Conservation (phyloP, 257 asterid genomes). For the Echites panduratus region DNA sequence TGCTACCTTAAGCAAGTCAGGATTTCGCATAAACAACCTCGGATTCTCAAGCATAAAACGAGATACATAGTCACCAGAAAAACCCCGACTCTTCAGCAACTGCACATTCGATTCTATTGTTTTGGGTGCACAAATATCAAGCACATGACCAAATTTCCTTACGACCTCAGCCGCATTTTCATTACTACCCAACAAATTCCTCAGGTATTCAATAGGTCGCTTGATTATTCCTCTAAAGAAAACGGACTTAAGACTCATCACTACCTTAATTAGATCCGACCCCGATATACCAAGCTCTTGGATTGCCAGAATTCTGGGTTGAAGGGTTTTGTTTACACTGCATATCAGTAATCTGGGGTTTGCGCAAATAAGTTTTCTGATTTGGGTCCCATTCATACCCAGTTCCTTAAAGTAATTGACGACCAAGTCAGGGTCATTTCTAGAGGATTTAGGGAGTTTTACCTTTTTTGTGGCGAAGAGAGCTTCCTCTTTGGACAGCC, state of each 20-base stretch:
- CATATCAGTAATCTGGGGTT: conserved; percentile 11
- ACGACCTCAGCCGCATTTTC: conserved; percentile 9
- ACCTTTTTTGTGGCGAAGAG: conserved; percentile 10
- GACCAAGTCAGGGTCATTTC: conserved; percentile 16
- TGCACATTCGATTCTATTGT: conserved; percentile 1
- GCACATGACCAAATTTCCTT: conserved; percentile 9
- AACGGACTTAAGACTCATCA: conserved; percentile 3
- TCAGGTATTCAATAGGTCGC: conserved; percentile 16
- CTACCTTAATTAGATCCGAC: conserved; percentile 6
- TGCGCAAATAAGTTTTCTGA: conserved; percentile 7
- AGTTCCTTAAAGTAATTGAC: conserved; percentile 16
- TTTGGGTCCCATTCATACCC: conserved; percentile 22
- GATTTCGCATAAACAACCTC: neutral
- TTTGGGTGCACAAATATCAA: neutral
- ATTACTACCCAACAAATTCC: conserved; percentile 14
- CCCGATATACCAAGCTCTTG: conserved; percentile 21
- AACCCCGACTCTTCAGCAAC: conserved; percentile 17
- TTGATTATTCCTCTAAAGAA: neutral
- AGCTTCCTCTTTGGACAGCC: conserved; percentile 23
- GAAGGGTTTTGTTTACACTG: conserved; percentile 19
- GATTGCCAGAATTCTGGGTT: conserved; percentile 18
- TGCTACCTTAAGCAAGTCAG: conserved; percentile 12
- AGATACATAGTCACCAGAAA: neutral
- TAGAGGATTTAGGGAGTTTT: neutral
- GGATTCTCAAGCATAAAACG: conserved; percentile 9